Evolutionary conservation across 345 rosid genomes (phyloP), one percentile per base, ranked within the genome.

Genomic region (Euclidium syriacum): DNA sequence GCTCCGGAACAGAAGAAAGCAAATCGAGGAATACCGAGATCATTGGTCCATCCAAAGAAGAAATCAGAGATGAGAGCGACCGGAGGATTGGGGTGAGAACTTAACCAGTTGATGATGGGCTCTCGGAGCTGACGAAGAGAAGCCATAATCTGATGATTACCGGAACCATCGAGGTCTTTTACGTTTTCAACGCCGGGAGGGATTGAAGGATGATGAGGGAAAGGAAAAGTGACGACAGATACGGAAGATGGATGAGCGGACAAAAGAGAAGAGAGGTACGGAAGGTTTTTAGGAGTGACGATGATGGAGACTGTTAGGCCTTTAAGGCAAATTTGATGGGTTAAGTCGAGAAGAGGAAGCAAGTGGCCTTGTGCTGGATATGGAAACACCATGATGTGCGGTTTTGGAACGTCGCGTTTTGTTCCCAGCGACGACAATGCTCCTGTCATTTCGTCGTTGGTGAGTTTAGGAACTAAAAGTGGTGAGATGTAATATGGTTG

Each of bases 31-130:
- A 88, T 49, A 17, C 57, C 59, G 5, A 88, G 72, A 24, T 70
- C 70, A 1, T 29, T 16, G n/a, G 91, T 86, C 91, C 87, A 89
- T 8, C 91, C 95, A 6, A 84, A 79, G 70, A 89, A 89, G 79
- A 83, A 84, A 44, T 84, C 95, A 4, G 95, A 89, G 54, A 89
- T 58, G 65, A 89, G 67, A n/a, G 87, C 83, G 0, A 74, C 52
- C 0, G 91, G 89, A 17, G 89, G 96, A 52, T 74, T 41, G 0
- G 58, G 39, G 52, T 84, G 91, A 60, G 85, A 73, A 12, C 33
- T 33, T 52, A 84, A 78, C 96, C 90, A 86, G 0, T 50, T 4
- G 60, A 76, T 0, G 16, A 85, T 65, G 23, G 83, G 83, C 10
- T 77, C 71, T 29, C 12, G 74, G 20, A 85, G 88, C 36, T 65